Conservation (phyloP, 106 monocot species). For the Triglochin maritima region DNA sequence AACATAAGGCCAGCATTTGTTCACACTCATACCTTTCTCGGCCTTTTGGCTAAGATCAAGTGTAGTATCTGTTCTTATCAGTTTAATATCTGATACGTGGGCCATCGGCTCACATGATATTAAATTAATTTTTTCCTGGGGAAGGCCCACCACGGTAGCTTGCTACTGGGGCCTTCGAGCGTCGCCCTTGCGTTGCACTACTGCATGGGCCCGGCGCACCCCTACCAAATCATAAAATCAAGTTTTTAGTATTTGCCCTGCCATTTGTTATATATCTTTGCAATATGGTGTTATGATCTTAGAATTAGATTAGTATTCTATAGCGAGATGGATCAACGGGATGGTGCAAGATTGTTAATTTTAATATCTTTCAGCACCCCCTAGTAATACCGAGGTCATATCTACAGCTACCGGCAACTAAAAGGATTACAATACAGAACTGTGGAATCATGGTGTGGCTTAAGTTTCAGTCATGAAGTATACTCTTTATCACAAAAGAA, state of each 20-base stretch:
- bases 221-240: constrained; percentile 2
- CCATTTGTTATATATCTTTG: background rate
- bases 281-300: background rate
- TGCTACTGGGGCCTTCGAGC: too few species aligned
- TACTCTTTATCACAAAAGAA: too few species aligned
- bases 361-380: too few species aligned
- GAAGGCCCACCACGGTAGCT: background rate
- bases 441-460: too few species aligned
- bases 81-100: constrained; percentile 99
- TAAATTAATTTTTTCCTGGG: constrained; percentile 26
- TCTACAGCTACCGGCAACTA: too few species aligned
- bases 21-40: constrained; percentile 86
- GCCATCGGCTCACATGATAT: constrained; percentile 41
- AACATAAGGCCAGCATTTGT: accelerated
- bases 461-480: too few species aligned
- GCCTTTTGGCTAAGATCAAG: constrained; percentile 98
- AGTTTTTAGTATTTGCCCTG: background rate
- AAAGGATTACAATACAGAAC: too few species aligned
- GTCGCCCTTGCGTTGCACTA: constrained; percentile 14
- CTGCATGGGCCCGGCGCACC: constrained; percentile 13
- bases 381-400: too few species aligned
- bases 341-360: too few species aligned
- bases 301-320: too few species aligned
- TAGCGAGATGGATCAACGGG: too few species aligned
- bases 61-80: constrained; percentile 99